Percentiles rank a stretch among this genome's conserved stretches.
These are phyloP conservation scores for Picea abies DNA, from an alignment of 83 land plant species.

Conservation along the genomic window DNA sequence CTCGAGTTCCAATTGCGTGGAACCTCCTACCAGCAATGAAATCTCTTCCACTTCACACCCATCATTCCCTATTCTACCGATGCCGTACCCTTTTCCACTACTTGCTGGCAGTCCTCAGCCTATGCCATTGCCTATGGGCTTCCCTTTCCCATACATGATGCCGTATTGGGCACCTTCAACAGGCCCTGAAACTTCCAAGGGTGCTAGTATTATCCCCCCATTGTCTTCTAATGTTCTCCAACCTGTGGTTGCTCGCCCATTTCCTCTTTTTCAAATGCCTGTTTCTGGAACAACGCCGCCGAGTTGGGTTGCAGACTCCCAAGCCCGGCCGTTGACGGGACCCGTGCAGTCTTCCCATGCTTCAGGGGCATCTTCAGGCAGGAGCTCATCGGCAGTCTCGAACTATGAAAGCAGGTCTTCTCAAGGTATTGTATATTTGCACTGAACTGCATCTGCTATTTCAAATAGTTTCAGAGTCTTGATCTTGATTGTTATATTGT, in stretches of 20 bases:
- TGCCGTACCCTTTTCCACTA: constrained; percentile 12
- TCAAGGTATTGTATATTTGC: background rate
- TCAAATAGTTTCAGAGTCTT: too few relatives aligned
- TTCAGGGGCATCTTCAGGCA: background rate
- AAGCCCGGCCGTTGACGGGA: background rate
- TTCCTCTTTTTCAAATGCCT: constrained; percentile 11
- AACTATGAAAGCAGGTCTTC: constrained; percentile 1
- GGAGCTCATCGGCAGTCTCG: constrained; percentile 7
- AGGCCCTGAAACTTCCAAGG: background rate
- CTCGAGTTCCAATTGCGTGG: background rate
- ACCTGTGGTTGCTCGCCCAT: background rate
- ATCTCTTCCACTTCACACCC: background rate
- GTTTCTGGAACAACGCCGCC: background rate
- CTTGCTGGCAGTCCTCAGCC: background rate
- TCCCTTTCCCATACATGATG: constrained; percentile 6
- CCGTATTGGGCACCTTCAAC: constrained; percentile 6
- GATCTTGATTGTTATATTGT: too few relatives aligned
- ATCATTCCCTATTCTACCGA: background rate
- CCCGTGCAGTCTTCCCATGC: background rate
- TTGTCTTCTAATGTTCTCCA: constrained; percentile 4
- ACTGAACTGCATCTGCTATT: too few relatives aligned
- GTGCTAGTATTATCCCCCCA: background rate
- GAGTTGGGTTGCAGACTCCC: background rate
- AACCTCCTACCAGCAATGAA: background rate
- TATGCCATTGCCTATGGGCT: background rate